Conservation (phyloP, 306 rosid genomes). For the Fragaria nilgerrensis region DNA sequence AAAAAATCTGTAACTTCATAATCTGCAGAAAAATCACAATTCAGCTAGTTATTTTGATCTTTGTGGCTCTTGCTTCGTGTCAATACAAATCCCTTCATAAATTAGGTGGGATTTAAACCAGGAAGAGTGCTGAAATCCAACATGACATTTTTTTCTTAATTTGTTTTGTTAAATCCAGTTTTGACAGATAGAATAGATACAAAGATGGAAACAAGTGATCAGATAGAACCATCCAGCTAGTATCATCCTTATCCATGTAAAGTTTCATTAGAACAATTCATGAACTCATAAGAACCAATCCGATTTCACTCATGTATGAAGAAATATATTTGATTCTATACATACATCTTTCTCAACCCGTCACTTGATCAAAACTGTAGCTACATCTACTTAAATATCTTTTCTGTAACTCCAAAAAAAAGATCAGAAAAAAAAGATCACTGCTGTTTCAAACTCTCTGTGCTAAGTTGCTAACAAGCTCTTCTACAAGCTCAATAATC, state of each 20-base stretch:
- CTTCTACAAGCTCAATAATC: conserved; percentile 59
- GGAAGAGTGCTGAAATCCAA: not conserved
- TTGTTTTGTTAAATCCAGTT: not conserved
- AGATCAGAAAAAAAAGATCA: conserved; percentile 7
- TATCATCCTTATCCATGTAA: not conserved
- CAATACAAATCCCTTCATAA: not conserved
- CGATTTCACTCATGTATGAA: conserved; percentile 37
- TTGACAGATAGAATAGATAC: not conserved
- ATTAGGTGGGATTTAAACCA: not conserved
- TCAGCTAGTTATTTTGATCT: not conserved
- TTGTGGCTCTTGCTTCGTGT: not conserved
- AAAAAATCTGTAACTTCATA: not conserved
- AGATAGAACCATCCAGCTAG: not conserved
- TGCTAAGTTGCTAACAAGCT: conserved; percentile 41
- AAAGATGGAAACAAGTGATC: not conserved
- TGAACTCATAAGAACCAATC: conserved; percentile 5
- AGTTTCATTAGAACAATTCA: not conserved
- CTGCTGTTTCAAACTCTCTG: conserved; percentile 28
- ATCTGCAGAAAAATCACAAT: not conserved
- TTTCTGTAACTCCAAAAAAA: conserved; percentile 10
- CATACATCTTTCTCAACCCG: conserved; percentile 29
- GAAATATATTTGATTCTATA: conserved; percentile 24
- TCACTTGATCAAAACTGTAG: conserved; percentile 39
- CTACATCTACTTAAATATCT: conserved; percentile 26
- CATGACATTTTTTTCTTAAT: not conserved